Base-by-base conservation (phyloP, 345 rosid genomes). In the Gossypium thurberi region DNA sequence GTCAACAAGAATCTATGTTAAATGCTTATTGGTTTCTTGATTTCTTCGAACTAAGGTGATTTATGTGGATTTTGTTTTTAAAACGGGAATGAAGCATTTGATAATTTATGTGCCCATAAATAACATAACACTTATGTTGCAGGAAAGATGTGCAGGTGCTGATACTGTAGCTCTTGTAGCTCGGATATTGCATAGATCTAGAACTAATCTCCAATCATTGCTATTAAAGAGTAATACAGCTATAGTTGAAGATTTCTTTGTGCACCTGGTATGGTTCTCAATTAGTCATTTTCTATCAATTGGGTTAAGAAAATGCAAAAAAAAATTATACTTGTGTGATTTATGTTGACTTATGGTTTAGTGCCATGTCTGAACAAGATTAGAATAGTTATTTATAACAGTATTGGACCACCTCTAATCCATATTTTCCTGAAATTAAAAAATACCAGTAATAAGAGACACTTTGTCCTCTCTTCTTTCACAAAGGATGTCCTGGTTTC, bases 131-230 rank as follows among this genome's bases (percentile, higher is more conserved):
- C 71, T 84, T 74, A 28, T 76, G 40, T 84, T 83, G 81, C 91
- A 96, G 99, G 99, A 96, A 86, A 90, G 99, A 81, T 96, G 99
- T 82, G 84, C 90, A 8, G 99, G 81, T 66, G 97, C 91, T 44
- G 94, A 96, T 72, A 87, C 89, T 18, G 10, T 87, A 65, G 83
- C 90, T 73, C 90, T 96, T 78, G 98, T 93, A 74, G 92, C 96
- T 82, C 96, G 85, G 78, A 80, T 89, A 70, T 79, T 96, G 84
- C 87, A 90, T 76, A 93, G 87, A 82, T 93, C 99, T 74, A 96
- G 86, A 87, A 80, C 91, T 70, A 96, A 88, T 86, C 90, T 96
- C 70, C 98, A 96, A 75, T 91, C 96, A 28, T 88, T 91, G 96
- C 93, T 96, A 78, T 84, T 91, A 78, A 90, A 81, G 80, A 93